These are phyloP conservation scores for Hansenula lynferdii DNA, from an alignment of 1,139 yeast species.

Conservation along the genomic window DNA sequence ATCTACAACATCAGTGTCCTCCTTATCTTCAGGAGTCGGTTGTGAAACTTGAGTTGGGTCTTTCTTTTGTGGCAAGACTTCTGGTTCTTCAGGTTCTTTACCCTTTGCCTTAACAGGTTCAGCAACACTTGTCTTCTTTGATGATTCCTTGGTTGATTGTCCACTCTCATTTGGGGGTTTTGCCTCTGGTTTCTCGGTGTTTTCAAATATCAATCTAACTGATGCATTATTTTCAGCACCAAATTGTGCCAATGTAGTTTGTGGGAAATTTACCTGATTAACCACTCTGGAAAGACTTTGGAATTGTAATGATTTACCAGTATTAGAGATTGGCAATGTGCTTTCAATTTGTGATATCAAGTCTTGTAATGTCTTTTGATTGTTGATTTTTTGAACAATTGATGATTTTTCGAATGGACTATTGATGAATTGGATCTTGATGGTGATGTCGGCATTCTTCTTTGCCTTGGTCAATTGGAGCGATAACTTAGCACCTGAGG, in stretches of 20 bases:
- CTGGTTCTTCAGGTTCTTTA: background rate
- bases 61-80: background rate
- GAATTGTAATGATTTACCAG: slow-evolving; percentile 9
- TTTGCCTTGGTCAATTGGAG: slow-evolving; percentile 12
- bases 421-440: slow-evolving; percentile 21
- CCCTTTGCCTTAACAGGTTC: background rate
- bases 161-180: too few species aligned
- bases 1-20: background rate
- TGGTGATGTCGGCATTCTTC: slow-evolving; percentile 8
- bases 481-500: slow-evolving; percentile 28
- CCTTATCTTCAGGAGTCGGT: too few species aligned
- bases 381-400: slow-evolving; percentile 14
- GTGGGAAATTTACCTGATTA: slow-evolving; percentile 9
- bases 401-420: slow-evolving; percentile 11
- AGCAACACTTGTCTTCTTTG: too few species aligned
- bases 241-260: slow-evolving; percentile 9
- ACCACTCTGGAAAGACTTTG: slow-evolving; percentile 15
- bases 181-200: background rate
- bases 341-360: slow-evolving; percentile 10
- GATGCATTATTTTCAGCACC: slow-evolving; percentile 22
- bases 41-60: background rate
- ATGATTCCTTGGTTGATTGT: too few species aligned
- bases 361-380: slow-evolving; percentile 6
- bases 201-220: slow-evolving; percentile 12
- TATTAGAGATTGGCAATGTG: slow-evolving; percentile 3